Base-by-base conservation (phyloP, 2,329 filamentous ascomycete genomes). In the Knufia fluminis region DNA sequence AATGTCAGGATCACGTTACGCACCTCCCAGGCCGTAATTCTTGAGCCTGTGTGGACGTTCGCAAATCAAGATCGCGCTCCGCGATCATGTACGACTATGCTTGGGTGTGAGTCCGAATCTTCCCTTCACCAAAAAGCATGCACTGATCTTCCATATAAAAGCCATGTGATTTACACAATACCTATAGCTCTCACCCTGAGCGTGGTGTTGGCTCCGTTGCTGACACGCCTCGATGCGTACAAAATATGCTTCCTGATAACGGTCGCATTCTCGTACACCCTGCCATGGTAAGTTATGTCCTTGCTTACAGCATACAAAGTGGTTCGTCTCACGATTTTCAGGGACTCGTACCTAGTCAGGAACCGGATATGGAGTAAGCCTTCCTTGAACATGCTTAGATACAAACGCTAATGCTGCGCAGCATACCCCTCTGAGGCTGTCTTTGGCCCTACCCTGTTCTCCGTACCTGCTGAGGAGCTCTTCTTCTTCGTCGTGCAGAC, bases 401-500 rank as follows among this genome's bases (percentile, higher is more conserved):
- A 16, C 17, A 7, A 36, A 45, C 17, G 33, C 54, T 57, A 44
- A 57, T 6, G 4, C n/a, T 12, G 12, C 8, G n/a, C n/a, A 59
- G 57, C 78, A 8, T 89, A 87, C 59, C 83, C 84, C 1, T 66
- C 72, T 9, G 69, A 79, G 59, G 83, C 77, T 17, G 76, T 87
- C 26, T 59, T 83, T 31, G 85, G 84, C 0, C 72, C 72, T 0
- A 81, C 72, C 1, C 61, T 86, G 14, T 78, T 77, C 58, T 68
- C 70, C n/a, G 84, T 88, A 16, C 84, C 85, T 0, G 63, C 75
- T 3, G 85, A 88, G 59, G 84, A 88, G 62, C 65, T 87, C 3
- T 87, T 87, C 66, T 88, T 88, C 72, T 88, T 88, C 62, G 66
- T 85, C 17, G 77, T 88, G 20, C 85, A 88, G 65, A 87, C 84